These are phyloP conservation scores for Plasmodium yoelii DNA, from an alignment of 169 alveolate genomes.

Conservation along the genomic window DNA sequence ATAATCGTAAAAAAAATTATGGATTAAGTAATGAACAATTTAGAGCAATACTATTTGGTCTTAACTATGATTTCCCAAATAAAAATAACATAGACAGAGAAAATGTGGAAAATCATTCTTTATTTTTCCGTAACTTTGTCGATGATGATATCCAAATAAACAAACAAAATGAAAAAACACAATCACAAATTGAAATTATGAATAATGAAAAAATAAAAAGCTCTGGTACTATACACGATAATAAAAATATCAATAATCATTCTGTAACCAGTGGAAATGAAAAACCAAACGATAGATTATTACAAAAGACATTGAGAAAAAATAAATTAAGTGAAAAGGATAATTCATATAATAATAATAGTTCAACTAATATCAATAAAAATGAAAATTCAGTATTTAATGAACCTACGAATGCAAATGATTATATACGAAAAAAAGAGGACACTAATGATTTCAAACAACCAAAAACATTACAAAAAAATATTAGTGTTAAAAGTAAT, in stretches of 20 bases:
- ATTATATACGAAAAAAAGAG: slow-evolving; percentile 13
- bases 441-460: slow-evolving; percentile 17
- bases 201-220: slow-evolving; percentile 14
- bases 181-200: slow-evolving; percentile 15
- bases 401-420: slow-evolving; percentile 9
- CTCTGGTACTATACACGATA: not conserved
- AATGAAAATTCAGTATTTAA: not conserved
- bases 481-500: slow-evolving; percentile 28
- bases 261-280: slow-evolving; percentile 11
- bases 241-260: slow-evolving; percentile 4
- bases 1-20: slow-evolving; percentile 31
- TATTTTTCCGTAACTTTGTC: slow-evolving; percentile 54
- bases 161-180: slow-evolving; percentile 19
- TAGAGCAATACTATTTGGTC: slow-evolving; percentile 63
- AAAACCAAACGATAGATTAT: slow-evolving; percentile 3
- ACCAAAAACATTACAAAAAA: slow-evolving; percentile 12
- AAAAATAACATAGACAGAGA: slow-evolving; percentile 35
- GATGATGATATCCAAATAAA: slow-evolving; percentile 30
- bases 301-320: slow-evolving; percentile 3
- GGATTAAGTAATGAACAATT: slow-evolving; percentile 62
- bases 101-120: slow-evolving; percentile 49
- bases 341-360: not conserved
- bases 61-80: slow-evolving; percentile 32
- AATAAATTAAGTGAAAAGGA: slow-evolving; percentile 16
- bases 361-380: slow-evolving; percentile 15